These are phyloP conservation scores for Fusarium luffae DNA, from an alignment of 2,329 filamentous ascomycete species.

Conservation along the genomic window DNA sequence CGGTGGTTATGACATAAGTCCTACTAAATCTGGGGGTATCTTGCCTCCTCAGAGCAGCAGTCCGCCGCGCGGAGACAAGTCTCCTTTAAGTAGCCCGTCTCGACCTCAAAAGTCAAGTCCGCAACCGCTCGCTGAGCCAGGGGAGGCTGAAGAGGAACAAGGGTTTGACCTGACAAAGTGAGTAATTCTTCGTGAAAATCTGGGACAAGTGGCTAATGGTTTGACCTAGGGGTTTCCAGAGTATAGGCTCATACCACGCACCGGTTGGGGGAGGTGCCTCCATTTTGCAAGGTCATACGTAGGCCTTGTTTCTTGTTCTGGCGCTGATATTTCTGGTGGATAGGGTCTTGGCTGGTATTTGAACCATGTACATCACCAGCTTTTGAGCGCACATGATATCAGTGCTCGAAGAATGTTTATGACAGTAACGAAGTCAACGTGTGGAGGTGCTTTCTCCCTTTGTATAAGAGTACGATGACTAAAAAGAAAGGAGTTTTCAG, in stretches of 20 bases:
- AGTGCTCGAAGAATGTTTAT: slow-evolving; percentile 16
- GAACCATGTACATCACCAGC: slow-evolving; percentile 8
- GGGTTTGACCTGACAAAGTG: slow-evolving; percentile 71
- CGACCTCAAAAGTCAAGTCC: slow-evolving; percentile 52
- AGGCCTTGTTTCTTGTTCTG: slow-evolving; percentile 16
- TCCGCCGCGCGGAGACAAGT: slow-evolving; percentile 62
- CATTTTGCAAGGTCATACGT: slow-evolving; percentile 53
- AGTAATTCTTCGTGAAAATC: slow-evolving; percentile 26
- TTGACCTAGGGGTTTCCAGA: slow-evolving; percentile 68
- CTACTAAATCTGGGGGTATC: slow-evolving; percentile 60
- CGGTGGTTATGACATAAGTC: slow-evolving; percentile 65
- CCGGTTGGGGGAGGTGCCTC: slow-evolving; percentile 60
- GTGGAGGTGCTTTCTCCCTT: slow-evolving; percentile 8
- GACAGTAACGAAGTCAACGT: slow-evolving; percentile 34
- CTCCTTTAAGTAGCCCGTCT: slow-evolving; percentile 64
- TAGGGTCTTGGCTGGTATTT: slow-evolving; percentile 6
- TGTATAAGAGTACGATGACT: not conserved
- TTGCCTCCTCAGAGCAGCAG: slow-evolving; percentile 68
- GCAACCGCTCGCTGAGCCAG: slow-evolving; percentile 45
- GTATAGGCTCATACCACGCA: slow-evolving; percentile 71
- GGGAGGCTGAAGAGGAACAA: slow-evolving; percentile 59
- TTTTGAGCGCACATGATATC: slow-evolving; percentile 7
- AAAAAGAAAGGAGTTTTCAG: not conserved
- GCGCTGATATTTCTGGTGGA: slow-evolving; percentile 15
- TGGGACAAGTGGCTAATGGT: slow-evolving; percentile 24